A percentile compares a stretch with the other conserved stretches of the same genome.
Conservation (phyloP, 805 yeast genomes). For the Kurtzmaniella fragi region DNA sequence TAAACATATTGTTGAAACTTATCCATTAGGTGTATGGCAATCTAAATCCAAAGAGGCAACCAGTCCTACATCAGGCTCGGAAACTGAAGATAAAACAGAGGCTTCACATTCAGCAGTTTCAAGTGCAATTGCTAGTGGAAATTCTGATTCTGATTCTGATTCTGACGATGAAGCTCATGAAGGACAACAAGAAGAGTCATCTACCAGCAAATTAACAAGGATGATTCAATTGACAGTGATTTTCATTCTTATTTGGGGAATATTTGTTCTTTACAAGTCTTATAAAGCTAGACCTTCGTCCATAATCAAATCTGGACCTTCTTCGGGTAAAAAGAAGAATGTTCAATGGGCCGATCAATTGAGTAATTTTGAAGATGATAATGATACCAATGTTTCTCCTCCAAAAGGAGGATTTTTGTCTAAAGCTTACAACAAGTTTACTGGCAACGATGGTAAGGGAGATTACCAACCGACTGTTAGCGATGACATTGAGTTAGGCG, state of each 20-base stretch:
- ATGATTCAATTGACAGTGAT: constrained; percentile 37
- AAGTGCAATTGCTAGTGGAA: not conserved
- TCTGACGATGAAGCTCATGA: constrained; percentile 2
- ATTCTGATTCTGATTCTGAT: constrained; percentile 1
- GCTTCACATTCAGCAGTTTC: constrained; percentile 3
- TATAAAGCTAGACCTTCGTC: constrained; percentile 37
- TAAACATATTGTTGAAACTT: constrained; percentile 20
- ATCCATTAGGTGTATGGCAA: constrained; percentile 23
- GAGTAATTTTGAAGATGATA: constrained; percentile 29
- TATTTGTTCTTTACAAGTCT: constrained; percentile 32
- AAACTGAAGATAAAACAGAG: constrained; percentile 1
- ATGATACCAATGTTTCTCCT: constrained; percentile 9
- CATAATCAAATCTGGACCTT: constrained; percentile 31
- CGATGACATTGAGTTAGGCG: constrained; percentile 43
- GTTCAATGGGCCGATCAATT: constrained; percentile 47
- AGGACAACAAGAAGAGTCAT: constrained; percentile 1
- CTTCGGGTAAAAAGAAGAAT: constrained; percentile 33
- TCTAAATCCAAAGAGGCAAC: constrained; percentile 1
- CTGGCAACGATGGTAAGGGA: constrained; percentile 17
- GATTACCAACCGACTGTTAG: constrained; percentile 20
- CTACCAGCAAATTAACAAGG: constrained; percentile 25
- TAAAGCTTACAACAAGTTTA: constrained; percentile 29
- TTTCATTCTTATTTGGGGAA: constrained; percentile 35
- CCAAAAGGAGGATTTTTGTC: constrained; percentile 20
- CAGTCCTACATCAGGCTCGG: not conserved